phyloP scores from a whole-genome alignment of 441 rosid species.

The Theobroma grandiflorum region DNA sequence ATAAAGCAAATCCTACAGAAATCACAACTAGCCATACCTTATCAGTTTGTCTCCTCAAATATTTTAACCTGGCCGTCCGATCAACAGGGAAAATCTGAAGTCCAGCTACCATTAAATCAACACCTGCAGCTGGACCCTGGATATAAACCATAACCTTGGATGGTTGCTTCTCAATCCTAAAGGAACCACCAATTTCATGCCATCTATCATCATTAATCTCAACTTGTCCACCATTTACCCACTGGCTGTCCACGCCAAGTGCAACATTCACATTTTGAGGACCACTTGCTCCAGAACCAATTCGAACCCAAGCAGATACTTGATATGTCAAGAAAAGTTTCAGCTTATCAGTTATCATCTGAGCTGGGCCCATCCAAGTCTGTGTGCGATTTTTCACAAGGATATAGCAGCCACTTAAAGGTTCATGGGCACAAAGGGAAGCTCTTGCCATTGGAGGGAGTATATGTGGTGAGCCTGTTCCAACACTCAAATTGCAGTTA shows the following conservation, averaged over 20 bases:
- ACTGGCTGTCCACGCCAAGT: conserved; percentile 81
- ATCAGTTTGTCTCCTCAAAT: conserved; percentile 67
- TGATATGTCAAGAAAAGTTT: conserved; percentile 87
- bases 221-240: conserved; percentile 91
- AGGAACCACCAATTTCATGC: conserved; percentile 88
- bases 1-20: not conserved
- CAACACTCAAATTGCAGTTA: conserved; percentile 65
- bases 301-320: conserved; percentile 92
- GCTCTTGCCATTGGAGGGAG: conserved; percentile 91
- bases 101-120: conserved; percentile 81
- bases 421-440: conserved; percentile 71
- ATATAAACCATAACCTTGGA: conserved; percentile 75
- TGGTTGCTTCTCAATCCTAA: conserved; percentile 90
- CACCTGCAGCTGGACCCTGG: conserved; percentile 87
- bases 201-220: conserved; percentile 72
- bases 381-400: conserved; percentile 74
- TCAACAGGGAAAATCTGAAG: conserved; percentile 86
- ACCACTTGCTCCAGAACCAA: conserved; percentile 59
- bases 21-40: conserved; percentile 48
- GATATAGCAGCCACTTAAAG: conserved; percentile 75
- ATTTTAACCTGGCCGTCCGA: conserved; percentile 62
- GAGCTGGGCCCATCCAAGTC: conserved; percentile 98
- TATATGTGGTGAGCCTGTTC: conserved; percentile 80
- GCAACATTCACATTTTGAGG: conserved; percentile 89
- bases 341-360: conserved; percentile 78